Evolutionary conservation across 495 filamentous ascomycete species (phyloP).

Genomic region (Hypomontagnella monticulosa): DNA sequence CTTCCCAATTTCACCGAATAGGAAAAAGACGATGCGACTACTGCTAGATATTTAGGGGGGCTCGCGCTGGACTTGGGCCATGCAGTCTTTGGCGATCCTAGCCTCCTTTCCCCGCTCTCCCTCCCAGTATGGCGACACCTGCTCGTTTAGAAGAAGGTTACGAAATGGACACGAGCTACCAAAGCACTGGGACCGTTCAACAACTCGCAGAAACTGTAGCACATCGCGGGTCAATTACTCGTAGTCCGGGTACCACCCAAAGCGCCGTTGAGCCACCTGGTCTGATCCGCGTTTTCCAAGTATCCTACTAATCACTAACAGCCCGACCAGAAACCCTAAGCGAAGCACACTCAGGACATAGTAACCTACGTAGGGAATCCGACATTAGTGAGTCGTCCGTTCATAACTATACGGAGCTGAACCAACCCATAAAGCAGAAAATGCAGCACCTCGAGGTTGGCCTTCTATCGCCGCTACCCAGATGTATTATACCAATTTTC

Average conservation of each 20-base stretch:
- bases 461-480: slow-evolving; percentile 11
- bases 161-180: not conserved
- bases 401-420: not conserved
- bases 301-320: not conserved
- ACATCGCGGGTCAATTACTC: no score
- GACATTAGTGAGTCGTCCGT: slow-evolving; percentile 3
- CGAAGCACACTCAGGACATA: not conserved
- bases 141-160: slow-evolving; percentile 15
- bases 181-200: not conserved
- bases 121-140: slow-evolving; percentile 9
- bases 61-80: not conserved
- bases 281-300: not conserved
- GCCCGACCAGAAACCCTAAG: not conserved
- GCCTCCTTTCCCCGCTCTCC: not conserved
- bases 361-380: slow-evolving; percentile 3
- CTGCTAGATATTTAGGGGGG: not conserved
- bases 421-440: not conserved
- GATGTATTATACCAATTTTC: slow-evolving; percentile 4
- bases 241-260: not conserved
- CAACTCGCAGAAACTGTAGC: not conserved
- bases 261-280: not conserved
- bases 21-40: not conserved
- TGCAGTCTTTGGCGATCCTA: not conserved
- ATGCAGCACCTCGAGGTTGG: slow-evolving; percentile 9
- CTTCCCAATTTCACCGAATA: not conserved